Evolutionary conservation across 257 asterid species (phyloP).

Genomic region (Forsythia viridissima): DNA sequence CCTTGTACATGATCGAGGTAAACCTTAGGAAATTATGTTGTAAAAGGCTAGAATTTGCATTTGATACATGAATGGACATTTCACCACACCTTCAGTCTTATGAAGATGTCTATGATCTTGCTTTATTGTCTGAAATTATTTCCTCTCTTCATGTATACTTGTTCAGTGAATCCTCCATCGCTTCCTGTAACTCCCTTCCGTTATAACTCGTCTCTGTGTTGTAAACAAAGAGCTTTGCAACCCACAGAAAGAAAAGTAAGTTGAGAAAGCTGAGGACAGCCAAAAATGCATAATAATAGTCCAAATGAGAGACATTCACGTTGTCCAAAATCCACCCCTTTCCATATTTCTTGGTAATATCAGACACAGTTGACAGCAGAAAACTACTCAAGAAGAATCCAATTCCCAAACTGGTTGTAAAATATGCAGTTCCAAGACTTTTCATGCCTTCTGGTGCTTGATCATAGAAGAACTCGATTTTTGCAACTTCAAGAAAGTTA

Average conservation of each 20-base stretch:
- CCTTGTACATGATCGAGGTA: neutral
- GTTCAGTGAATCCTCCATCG: neutral
- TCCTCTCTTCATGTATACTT: neutral
- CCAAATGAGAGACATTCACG: conserved; percentile 60
- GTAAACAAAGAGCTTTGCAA: conserved; percentile 47
- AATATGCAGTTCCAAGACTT: conserved; percentile 76
- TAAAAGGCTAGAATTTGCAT: neutral
- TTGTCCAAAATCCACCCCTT: conserved; percentile 73
- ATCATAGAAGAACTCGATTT: conserved; percentile 71
- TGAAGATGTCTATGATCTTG: neutral
- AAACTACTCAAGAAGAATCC: conserved; percentile 69
- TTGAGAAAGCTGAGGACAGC: conserved; percentile 42
- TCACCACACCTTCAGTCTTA: neutral
- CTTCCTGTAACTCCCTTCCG: conserved; percentile 27
- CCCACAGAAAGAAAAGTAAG: conserved; percentile 47
- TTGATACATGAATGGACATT: neutral
- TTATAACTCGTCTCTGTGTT: conserved; percentile 24
- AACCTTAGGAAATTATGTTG: no score
- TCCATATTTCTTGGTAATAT: conserved; percentile 45
- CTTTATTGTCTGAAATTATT: conserved; percentile 19
- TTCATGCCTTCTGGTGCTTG: conserved; percentile 83
- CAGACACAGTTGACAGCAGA: conserved; percentile 56
- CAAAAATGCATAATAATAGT: conserved; percentile 50
- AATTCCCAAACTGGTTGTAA: conserved; percentile 61
- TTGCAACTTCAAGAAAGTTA: conserved; percentile 62